Base-by-base conservation (phyloP, 1,284 basidiomycete genomes). In the Ceratobasidium sp. region DNA sequence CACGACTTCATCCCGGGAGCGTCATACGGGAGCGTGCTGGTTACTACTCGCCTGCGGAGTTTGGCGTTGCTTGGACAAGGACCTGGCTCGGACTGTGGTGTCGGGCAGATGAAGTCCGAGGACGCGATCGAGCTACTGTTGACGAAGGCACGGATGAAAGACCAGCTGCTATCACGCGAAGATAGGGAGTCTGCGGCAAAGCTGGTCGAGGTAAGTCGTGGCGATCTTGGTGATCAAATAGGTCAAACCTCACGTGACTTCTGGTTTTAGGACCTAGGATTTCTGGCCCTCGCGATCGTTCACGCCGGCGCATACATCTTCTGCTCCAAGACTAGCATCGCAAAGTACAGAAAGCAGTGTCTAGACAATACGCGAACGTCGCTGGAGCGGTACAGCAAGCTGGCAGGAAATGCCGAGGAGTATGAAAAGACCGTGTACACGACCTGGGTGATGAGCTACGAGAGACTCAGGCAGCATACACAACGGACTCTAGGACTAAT, bases 251-350 rank as follows among this genome's bases (percentile, higher is more conserved):
- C 46, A 46, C 10, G 3, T 13, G 40, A 33, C 28, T 28, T 57
- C n/a, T 28, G n/a, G n/a, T 23, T 52, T 23, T 28, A 70, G 50
- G 56, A 70, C n/a, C 42, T 77, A 10, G 76, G 76, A 15, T 57
- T 46, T 50, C 50, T 77, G n/a, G 54, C 76, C 5, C 66, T 77
- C 6, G 76, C 76, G 3, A 66, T 77, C 20, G 66, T 77, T 20
- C 76, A 48, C 46, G 65, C 65, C 9, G 65, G 65, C 48, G 46
- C 46, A 66, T 66, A 66, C 38, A 66, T 66, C 33, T 33, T 33
- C 33, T 33, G 33, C 33, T 33, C 33, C 33, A 33, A 33, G 33
- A 33, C 33, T 33, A 33, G 33, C 33, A 33, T 33, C 33, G 33
- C 33, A 33, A 33, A 33, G 33, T 33, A 33, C 33, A 33, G 33